Base-by-base conservation (phyloP, 345 rosid species). In the Corymbia maculata region DNA sequence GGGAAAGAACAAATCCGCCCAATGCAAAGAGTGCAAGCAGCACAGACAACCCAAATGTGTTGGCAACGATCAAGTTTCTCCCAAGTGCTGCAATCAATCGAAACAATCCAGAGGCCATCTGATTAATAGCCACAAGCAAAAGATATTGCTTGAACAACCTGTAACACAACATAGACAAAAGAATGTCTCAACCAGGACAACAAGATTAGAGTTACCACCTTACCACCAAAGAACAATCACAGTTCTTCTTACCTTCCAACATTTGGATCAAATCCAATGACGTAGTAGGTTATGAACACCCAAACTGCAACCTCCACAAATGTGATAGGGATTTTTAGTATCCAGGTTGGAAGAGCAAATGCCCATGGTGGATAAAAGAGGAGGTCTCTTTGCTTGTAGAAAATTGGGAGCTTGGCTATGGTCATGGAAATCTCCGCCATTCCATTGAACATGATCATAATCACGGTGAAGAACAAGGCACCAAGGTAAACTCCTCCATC, bases 361-460 rank as follows among this genome's bases (percentile, higher is more conserved):
- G 94, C 93, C 99, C 98, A 96, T 7, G 98, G 59, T 55, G 99
- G 98, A 91, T 89, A 96, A 94, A 96, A 97, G 32, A 92, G 90
- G 24, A 94, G 92, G 85, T 95, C 97, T 88, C 98, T 92, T 91
- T 96, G 98, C 91, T 96, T 97, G 95, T 93, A 97, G 87, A 97
- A 96, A 85, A 96, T 95, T 21, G 98, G 97, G 91, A 97, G 99
- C 90, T 93, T 97, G 51, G 91, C 92, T 59, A 97, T 93, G 79
- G 98, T 94, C 96, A 97, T 93, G 61, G 97, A 93, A 51, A 97
- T 85, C 92, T 97, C 98, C 2, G 97, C 66, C 94, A 92, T 90
- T 51, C 99, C 96, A 80, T 93, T 94, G 85, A 96, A 95, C 97
- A 93, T 93, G 87, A 94, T 64, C 87, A 87, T 90, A 88, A 87